A percentile compares a stretch with the other conserved stretches of the same genome.
phyloP scores from a whole-genome alignment of 306 rosid species.

The peach (Prunus persica) region DNA sequence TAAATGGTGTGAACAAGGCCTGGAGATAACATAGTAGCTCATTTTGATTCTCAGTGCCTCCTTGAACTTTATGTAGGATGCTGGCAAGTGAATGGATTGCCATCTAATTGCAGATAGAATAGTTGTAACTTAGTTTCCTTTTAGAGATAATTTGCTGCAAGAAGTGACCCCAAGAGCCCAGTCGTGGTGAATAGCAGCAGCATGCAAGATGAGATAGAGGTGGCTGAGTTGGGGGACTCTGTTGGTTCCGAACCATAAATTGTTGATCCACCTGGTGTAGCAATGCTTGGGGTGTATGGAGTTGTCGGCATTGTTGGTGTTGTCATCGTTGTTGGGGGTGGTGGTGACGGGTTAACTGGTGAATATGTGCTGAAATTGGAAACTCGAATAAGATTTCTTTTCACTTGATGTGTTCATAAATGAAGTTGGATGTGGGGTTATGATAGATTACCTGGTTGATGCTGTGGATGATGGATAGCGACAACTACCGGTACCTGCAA shows the following conservation, averaged over 20 bases:
- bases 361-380: constrained; percentile 43
- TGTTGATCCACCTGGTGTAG: constrained; percentile 56
- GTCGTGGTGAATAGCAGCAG: constrained; percentile 36
- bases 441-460: constrained; percentile 50
- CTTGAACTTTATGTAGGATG: constrained; percentile 32
- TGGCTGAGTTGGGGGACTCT: constrained; percentile 57
- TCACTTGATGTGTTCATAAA: constrained; percentile 11
- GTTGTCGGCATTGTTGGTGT: constrained; percentile 14
- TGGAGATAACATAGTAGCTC: constrained; percentile 27
- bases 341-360: constrained; percentile 23
- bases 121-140: constrained; percentile 28
- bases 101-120: constrained; percentile 45
- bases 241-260: constrained; percentile 64
- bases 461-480: constrained; percentile 50
- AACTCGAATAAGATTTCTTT: constrained; percentile 11
- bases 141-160: constrained; percentile 43
- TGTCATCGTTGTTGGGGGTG: constrained; percentile 4
- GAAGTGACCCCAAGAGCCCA: constrained; percentile 40
- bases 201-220: constrained; percentile 38
- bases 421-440: constrained; percentile 15
- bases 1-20: constrained; percentile 34
- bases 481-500: constrained; percentile 70
- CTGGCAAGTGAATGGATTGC: constrained; percentile 45
- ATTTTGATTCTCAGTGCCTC: constrained; percentile 34
- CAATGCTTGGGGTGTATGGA: constrained; percentile 36